Evolutionary conservation across 495 filamentous ascomycete species (phyloP).

Genomic region (Melanomma pulvis-pyrius): DNA sequence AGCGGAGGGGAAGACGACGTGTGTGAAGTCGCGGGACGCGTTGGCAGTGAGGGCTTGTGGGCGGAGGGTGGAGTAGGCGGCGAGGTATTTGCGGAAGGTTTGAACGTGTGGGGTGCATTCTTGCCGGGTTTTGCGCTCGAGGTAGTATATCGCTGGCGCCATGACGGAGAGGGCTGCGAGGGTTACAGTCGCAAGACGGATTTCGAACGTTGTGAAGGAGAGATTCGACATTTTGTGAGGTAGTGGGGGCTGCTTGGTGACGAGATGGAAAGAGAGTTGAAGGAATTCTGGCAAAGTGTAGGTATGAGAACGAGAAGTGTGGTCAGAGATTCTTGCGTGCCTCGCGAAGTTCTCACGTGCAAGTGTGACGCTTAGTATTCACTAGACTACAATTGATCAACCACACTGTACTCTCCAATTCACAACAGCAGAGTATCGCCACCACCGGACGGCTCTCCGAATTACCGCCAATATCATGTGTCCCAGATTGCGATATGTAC

Average conservation of each 20-base stretch:
- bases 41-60: slow-evolving; percentile 19
- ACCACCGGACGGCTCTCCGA: too few relatives aligned
- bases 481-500: too few relatives aligned
- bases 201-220: slow-evolving; percentile 1
- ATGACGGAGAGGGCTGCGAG: slow-evolving; percentile 4
- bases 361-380: not conserved
- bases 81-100: slow-evolving; percentile 17
- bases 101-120: slow-evolving; percentile 11
- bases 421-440: too few relatives aligned
- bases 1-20: slow-evolving; percentile 17
- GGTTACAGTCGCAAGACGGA: slow-evolving; percentile 11
- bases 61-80: slow-evolving; percentile 14
- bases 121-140: not conserved
- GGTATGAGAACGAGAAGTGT: too few relatives aligned
- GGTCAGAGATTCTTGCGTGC: too few relatives aligned
- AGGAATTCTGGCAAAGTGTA: too few relatives aligned
- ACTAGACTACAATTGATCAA: not conserved
- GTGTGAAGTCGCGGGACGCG: slow-evolving; percentile 13
- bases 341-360: not conserved
- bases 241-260: too few relatives aligned
- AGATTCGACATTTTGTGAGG: not conserved
- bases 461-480: too few relatives aligned
- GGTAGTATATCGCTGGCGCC: slow-evolving; percentile 15
- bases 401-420: not conserved
- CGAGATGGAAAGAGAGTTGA: too few relatives aligned